These are phyloP conservation scores for Dactylellina parvicollis DNA, from an alignment of 2,329 filamentous ascomycete genomes.

Conservation along the genomic window DNA sequence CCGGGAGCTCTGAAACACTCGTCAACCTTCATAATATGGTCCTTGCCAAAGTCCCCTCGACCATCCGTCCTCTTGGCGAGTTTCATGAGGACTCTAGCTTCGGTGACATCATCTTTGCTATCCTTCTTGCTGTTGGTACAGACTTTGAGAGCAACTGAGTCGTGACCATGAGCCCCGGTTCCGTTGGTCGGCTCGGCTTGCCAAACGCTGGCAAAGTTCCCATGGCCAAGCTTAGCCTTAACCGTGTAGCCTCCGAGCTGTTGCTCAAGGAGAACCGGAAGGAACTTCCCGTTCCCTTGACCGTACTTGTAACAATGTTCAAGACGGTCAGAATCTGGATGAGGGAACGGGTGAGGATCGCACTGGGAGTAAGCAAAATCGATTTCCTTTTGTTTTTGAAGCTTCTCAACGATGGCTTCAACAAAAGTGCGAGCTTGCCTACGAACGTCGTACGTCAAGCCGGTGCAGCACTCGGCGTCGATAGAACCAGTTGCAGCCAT, in stretches of 20 bases:
- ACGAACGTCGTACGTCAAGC: conserved; percentile 26
- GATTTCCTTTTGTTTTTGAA: conserved; percentile 35
- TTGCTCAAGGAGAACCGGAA: conserved; percentile 41
- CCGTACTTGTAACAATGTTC: conserved; percentile 53
- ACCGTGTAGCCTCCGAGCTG: conserved; percentile 41
- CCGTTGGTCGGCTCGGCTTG: conserved; percentile 33
- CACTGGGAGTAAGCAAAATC: conserved; percentile 39
- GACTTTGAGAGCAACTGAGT: conserved; percentile 48
- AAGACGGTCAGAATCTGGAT: conserved; percentile 45
- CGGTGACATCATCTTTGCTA: conserved; percentile 39
- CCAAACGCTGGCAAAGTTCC: conserved; percentile 50
- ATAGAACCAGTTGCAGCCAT: conserved; percentile 25
- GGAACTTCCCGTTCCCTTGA: conserved; percentile 45
- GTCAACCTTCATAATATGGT: conserved; percentile 38
- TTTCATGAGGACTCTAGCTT: conserved; percentile 40
- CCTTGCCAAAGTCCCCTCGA: conserved; percentile 41
- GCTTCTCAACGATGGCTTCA: conserved; percentile 23
- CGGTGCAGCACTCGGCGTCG: conserved; percentile 43
- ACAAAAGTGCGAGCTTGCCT: conserved; percentile 31
- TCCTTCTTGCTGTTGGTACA: conserved; percentile 53
- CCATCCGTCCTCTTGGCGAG: conserved; percentile 34
- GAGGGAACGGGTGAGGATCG: conserved; percentile 47
- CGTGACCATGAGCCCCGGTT: conserved; percentile 19
- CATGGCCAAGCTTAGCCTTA: conserved; percentile 51
- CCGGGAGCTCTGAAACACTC: conserved; percentile 41